Evolutionary conservation across 2,329 filamentous ascomycete species (phyloP), one percentile per base, ranked within the genome.

Genomic region (Fusarium duplospermum): DNA sequence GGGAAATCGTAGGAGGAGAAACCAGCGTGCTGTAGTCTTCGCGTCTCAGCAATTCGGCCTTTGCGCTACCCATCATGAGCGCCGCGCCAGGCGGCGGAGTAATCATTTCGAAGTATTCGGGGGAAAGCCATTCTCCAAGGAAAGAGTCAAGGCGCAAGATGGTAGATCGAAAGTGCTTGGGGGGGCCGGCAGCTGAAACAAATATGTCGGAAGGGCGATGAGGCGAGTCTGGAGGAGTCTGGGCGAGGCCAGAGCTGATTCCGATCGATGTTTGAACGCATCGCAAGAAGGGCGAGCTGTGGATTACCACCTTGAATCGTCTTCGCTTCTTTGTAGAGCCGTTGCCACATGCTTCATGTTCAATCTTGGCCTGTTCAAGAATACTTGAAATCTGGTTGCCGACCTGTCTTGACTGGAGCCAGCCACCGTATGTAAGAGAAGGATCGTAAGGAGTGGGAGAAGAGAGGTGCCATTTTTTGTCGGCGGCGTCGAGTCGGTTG

Each of bases 361-460:
- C 84, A 58, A 82, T 81, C 76, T 88, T 87, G 64, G 85, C 86
- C 62, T 88, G 89, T 67, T 87, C 87, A 54, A 90, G 84, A 33
- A 98, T 90, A 76, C 88, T 91, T n/a, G 91, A 93, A 72, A 99
- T 98, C 70, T 94, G 92, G 70, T 91, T 88, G 18, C 96, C 96
- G 27, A 98, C 89, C 6, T 92, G 90, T 77, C 93, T 92, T 63
- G 93, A 92, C 83, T 98, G 96, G 16, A 92, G 90, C 93, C 96
- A 98, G 74, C 96, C 96, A 76, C 94, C 94, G 81, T 98, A 98
- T 4, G 95, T 98, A 67, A 99, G 88, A 59, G 96, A 96, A 75
- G 96, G 94, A 76, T 99, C 96, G 86, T 98, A 99, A 2, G 96
- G 96, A 7, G 94, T 95, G 2, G 95, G 93, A 7, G 96, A 98